Base-by-base conservation (phyloP, 129 eudicot genomes). In the Centella asiatica region DNA sequence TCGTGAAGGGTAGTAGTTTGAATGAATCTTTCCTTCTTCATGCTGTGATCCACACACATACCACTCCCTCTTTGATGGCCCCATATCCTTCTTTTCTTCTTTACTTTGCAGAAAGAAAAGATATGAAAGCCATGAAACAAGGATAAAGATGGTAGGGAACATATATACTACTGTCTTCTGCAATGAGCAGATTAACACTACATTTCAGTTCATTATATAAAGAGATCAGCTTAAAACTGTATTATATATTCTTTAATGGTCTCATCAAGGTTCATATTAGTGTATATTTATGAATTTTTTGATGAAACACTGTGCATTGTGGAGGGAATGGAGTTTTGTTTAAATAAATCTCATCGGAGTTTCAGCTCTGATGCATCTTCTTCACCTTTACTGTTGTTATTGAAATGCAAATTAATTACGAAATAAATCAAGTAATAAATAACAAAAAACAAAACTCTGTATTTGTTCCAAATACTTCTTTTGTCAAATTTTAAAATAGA, bases 71-170 rank as follows among this genome's bases (percentile, higher is more conserved):
- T 57, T 45, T 60, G 37, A 33, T 60, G 74, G 60, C 39, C 73
- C 60, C 69, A 22, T 54, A 9, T 44, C 46, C 26, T 17, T 24
- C 31, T 44, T 52, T 53, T 44, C 32, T 64, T 39, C n/a, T n/a
- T n/a, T n/a, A 66, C 49, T 76, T 70, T 64, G 68, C 46, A 57
- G 59, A 46, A 26, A 28, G 47, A 27, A 46, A 48, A 59, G 6
- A 22, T 2, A 19, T 32, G 55, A 76, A 66, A 70, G 81, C 69
- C 76, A 59, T 50, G 81, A 76, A 71, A 76, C 36, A 26, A 24
- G 73, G 76, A 60, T 48, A 65, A 52, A 54, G 52, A 61, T 9
- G 7, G 29, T 14, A 2, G 10, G 19, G 0, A 58, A 5, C 15
- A 46, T 26, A 25, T 36, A 27, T 3, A 37, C 10, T 0, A 34